Percentiles rank a stretch among this genome's conserved stretches.
These are phyloP conservation scores for Pseudocercospora macadamiae DNA, from an alignment of 2,329 filamentous ascomycete genomes.

Conservation along the genomic window DNA sequence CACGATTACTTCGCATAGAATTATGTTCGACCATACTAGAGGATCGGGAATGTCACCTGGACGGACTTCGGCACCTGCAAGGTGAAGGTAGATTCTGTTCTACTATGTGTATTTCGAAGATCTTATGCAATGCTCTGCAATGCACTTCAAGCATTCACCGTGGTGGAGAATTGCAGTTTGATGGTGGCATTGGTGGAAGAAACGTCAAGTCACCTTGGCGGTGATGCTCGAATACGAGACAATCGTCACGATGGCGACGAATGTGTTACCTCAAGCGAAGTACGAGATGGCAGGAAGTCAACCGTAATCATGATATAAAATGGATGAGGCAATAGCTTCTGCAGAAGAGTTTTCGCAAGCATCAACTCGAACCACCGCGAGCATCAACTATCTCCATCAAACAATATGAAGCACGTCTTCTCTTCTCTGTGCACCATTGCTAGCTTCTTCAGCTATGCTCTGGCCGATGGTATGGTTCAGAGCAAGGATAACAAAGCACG, in stretches of 20 bases:
- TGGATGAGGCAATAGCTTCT: not conserved
- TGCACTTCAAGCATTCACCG: not conserved
- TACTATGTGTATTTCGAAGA: constrained; percentile 10
- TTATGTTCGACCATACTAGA: not conserved
- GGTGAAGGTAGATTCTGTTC: not conserved
- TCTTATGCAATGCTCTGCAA: constrained; percentile 21
- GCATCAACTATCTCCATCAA: not conserved
- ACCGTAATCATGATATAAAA: not conserved
- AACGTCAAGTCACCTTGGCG: not conserved
- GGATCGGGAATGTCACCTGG: not conserved
- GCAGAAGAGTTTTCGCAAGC: not conserved
- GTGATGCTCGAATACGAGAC: not conserved
- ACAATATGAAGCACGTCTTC: constrained; percentile 18
- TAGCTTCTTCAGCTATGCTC: constrained; percentile 6
- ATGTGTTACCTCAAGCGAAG: not conserved
- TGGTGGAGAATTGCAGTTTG: not conserved
- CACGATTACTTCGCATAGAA: constrained; percentile 1
- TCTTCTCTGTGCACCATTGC: constrained; percentile 15
- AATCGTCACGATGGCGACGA: not conserved
- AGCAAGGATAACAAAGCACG: not conserved
- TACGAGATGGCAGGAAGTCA: not conserved
- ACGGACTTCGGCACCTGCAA: not conserved
- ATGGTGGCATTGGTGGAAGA: not conserved
- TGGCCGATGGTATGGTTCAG: constrained; percentile 19
- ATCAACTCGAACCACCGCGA: not conserved